These are phyloP conservation scores for Vigna angularis DNA, from an alignment of 306 rosid species.

Conservation along the genomic window DNA sequence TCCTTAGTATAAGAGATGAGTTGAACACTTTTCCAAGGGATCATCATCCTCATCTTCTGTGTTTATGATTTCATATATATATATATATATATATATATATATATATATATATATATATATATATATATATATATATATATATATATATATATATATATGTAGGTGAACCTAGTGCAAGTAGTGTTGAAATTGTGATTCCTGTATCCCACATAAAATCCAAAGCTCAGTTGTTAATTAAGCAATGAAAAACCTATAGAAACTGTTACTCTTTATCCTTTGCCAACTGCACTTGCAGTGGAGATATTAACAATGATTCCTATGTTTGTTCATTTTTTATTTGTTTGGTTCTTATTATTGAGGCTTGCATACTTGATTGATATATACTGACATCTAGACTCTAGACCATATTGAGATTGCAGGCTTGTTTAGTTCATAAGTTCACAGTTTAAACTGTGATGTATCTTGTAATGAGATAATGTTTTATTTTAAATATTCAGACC, in stretches of 20 bases:
- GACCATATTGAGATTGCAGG: background rate
- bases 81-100: no score
- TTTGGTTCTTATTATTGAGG: background rate
- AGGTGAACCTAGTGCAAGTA: background rate
- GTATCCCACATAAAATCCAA: no score
- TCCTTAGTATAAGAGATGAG: background rate
- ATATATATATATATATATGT: background rate
- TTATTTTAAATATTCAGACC: background rate
- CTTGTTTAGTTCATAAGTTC: background rate
- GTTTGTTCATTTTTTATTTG: background rate
- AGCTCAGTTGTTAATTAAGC: no score
- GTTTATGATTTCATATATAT: background rate
- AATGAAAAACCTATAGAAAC: background rate
- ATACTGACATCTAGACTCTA: constrained; percentile 4
- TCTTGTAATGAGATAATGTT: background rate
- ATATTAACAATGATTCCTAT: background rate
- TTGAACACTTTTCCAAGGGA: background rate
- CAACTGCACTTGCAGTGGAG: background rate
- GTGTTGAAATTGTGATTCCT: background rate
- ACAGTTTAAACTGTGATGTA: background rate
- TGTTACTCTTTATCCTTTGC: background rate
- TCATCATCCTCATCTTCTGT: background rate
- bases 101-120: no score
- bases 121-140: no score
- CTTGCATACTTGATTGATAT: background rate